A percentile compares a stretch with the other conserved stretches of the same genome.
Conservation (phyloP, 768 basidiomycete species). For the Panaeolus papilionaceus region DNA sequence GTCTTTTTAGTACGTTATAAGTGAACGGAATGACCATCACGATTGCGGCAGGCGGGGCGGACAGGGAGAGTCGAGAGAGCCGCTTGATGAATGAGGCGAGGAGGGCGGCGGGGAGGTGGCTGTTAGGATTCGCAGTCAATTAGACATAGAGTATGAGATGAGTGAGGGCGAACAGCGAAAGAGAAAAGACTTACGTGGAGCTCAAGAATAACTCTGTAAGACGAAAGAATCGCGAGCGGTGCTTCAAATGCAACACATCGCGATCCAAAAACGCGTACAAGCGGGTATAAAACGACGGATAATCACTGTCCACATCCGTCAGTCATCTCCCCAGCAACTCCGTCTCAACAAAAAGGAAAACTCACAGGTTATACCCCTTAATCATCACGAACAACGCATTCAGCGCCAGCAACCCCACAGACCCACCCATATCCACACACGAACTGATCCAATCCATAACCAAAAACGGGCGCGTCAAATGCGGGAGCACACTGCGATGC, state of each 20-base stretch:
- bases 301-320: conserved; percentile 66
- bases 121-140: conserved; percentile 15
- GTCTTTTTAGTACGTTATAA: conserved; percentile 92
- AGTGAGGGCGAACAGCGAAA: conserved; percentile 11
- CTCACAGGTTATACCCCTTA: conserved; percentile 88
- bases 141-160: too few species aligned
- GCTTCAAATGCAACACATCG: conserved; percentile 88
- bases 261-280: conserved; percentile 91
- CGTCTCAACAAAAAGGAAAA: conserved; percentile 6
- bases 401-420: conserved; percentile 85
- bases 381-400: conserved; percentile 93
- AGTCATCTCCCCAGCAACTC: neutral
- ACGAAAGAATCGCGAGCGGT: conserved; percentile 94
- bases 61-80: conserved; percentile 81
- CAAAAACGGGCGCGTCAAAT: conserved; percentile 76
- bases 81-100: conserved; percentile 96
- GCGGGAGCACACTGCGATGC: conserved; percentile 84
- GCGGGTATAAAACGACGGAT: conserved; percentile 92
- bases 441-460: conserved; percentile 94
- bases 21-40: conserved; percentile 92
- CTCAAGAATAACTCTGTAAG: conserved; percentile 89
- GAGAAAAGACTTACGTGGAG: conserved; percentile 71
- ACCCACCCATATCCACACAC: conserved; percentile 85
- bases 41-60: conserved; percentile 89
- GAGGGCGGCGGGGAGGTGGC: conserved; percentile 89